These are phyloP conservation scores for Lobosporangium transversale DNA, from an alignment of 192 early-diverging fungal genomes.

Conservation along the genomic window DNA sequence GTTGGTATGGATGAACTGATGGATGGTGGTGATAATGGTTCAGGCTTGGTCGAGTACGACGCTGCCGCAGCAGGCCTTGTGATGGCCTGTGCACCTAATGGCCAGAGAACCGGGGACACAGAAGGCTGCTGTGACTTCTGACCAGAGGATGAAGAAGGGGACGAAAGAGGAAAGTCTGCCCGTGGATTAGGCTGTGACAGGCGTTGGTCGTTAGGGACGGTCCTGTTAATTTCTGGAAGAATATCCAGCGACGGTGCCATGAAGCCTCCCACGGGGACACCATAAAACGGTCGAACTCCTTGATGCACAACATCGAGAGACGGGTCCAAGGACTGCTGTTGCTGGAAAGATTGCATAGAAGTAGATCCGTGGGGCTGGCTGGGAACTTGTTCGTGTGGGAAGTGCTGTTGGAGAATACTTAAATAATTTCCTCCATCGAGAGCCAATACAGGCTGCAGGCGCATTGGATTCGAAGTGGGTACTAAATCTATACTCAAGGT, in stretches of 20 bases:
- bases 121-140: too few relatives aligned
- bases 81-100: not conserved
- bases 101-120: too few relatives aligned
- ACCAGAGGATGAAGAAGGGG: too few relatives aligned
- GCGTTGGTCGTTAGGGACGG: not conserved
- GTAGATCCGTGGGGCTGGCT: slow-evolving; percentile 1
- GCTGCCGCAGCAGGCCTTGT: not conserved
- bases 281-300: slow-evolving; percentile 30
- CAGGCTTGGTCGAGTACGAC: slow-evolving; percentile 1
- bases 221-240: slow-evolving; percentile 26
- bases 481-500: slow-evolving; percentile 16
- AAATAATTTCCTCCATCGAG: slow-evolving; percentile 15
- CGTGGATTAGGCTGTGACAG: not conserved
- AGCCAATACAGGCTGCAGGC: slow-evolving; percentile 9
- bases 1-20: slow-evolving; percentile 14
- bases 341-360: slow-evolving; percentile 14
- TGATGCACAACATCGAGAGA: not conserved
- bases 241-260: slow-evolving; percentile 33
- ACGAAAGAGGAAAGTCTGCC: too few relatives aligned
- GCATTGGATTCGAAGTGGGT: slow-evolving; percentile 8
- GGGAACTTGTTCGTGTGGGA: slow-evolving; percentile 23
- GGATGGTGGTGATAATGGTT: slow-evolving; percentile 5
- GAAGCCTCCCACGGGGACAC: slow-evolving; percentile 48
- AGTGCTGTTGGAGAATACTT: slow-evolving; percentile 24
- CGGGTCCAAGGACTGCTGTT: slow-evolving; percentile 27